phyloP scores from a whole-genome alignment of 192 early-diverging fungal species.

The Coemansia sp. region DNA sequence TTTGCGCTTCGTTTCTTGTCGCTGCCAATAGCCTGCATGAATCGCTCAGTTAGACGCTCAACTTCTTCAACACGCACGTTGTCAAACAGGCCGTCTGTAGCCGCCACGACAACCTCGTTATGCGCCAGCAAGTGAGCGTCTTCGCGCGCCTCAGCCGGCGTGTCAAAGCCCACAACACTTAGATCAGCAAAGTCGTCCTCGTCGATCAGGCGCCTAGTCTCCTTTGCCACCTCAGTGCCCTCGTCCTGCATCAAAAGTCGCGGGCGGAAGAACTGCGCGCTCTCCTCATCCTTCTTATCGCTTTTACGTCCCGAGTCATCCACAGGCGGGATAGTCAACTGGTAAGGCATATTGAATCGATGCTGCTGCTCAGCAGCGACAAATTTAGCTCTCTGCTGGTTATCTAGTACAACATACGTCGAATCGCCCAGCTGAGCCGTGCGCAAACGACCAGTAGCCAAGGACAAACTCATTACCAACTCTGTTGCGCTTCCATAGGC shows the following conservation, averaged over 20 bases:
- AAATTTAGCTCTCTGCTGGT: constrained; percentile 25
- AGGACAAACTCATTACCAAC: constrained; percentile 35
- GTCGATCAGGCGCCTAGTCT: constrained; percentile 15
- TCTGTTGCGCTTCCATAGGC: constrained; percentile 51
- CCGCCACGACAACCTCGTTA: constrained; percentile 47
- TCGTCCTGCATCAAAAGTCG: background rate
- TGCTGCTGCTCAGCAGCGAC: constrained; percentile 55
- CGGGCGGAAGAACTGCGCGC: constrained; percentile 49
- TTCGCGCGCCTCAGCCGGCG: constrained; percentile 38
- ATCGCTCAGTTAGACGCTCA: constrained; percentile 45
- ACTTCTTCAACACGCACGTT: constrained; percentile 53
- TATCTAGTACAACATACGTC: constrained; percentile 40
- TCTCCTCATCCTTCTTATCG: constrained; percentile 11
- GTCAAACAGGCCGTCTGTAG: constrained; percentile 56
- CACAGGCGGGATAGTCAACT: constrained; percentile 49
- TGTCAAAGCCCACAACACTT: constrained; percentile 35
- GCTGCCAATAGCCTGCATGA: constrained; percentile 40
- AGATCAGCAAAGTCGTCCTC: constrained; percentile 44
- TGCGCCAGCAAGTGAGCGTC: constrained; percentile 27
- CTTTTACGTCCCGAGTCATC: constrained; percentile 1
- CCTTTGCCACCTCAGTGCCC: background rate
- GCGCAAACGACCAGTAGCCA: constrained; percentile 29
- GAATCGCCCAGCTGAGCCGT: constrained; percentile 56
- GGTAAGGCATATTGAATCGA: constrained; percentile 56
- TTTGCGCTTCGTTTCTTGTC: constrained; percentile 9